Evolutionary conservation across 2,329 filamentous ascomycete species (phyloP).

Genomic region (Pseudogymnoascus sp.): DNA sequence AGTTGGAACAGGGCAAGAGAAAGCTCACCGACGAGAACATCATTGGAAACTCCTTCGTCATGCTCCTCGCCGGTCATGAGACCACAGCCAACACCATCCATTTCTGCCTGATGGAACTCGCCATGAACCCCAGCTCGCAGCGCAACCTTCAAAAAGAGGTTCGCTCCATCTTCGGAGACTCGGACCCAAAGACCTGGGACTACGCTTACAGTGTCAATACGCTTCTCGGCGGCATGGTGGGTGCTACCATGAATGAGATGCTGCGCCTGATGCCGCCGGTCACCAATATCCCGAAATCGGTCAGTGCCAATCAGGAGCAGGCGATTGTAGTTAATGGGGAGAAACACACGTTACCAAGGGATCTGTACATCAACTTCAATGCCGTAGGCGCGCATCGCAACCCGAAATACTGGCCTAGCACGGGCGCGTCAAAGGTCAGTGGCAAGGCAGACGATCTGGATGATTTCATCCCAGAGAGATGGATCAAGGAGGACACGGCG

Average conservation of each 20-base stretch:
- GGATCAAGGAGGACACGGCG: constrained; percentile 41
- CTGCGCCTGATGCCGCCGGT: constrained; percentile 66
- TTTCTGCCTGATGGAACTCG: constrained; percentile 61
- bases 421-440: constrained; percentile 32
- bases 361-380: constrained; percentile 47
- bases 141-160: constrained; percentile 60
- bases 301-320: constrained; percentile 43
- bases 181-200: constrained; percentile 55
- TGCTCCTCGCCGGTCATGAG: constrained; percentile 69
- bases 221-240: constrained; percentile 61
- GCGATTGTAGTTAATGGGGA: constrained; percentile 50
- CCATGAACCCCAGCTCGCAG: constrained; percentile 56
- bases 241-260: constrained; percentile 70
- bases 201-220: constrained; percentile 60
- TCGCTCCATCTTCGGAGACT: constrained; percentile 52
- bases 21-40: constrained; percentile 57
- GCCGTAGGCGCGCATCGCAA: constrained; percentile 55
- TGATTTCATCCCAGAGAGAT: constrained; percentile 64
- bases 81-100: constrained; percentile 70
- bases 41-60: constrained; percentile 62
- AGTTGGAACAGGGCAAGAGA: constrained; percentile 40
- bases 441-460: constrained; percentile 48
- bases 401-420: constrained; percentile 59
- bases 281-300: constrained; percentile 62
- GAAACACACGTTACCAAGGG: constrained; percentile 49